Evolutionary conservation across 169 alveolate genomes (phyloP).

Genomic region (Perkinsus marinus): DNA sequence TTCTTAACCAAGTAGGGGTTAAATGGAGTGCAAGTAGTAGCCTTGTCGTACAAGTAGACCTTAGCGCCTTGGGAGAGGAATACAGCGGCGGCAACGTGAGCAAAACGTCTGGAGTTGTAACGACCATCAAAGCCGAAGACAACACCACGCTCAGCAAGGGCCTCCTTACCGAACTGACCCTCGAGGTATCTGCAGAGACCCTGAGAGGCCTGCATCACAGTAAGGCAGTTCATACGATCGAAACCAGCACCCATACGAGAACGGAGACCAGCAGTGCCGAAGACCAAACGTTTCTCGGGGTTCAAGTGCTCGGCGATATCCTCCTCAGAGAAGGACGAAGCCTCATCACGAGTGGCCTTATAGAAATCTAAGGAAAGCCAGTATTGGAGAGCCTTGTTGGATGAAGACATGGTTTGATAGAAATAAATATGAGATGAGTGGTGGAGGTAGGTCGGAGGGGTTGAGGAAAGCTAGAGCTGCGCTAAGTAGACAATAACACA

Average conservation of each 20-base stretch:
- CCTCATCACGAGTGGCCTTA: too few species aligned
- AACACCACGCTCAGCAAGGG: conserved; percentile 42
- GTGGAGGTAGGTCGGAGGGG: too few species aligned
- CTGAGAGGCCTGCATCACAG: conserved; percentile 57
- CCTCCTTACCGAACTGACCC: conserved; percentile 38
- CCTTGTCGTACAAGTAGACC: conserved; percentile 34
- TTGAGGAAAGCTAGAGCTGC: too few species aligned
- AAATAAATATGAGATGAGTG: too few species aligned
- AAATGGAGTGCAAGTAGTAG: conserved; percentile 48
- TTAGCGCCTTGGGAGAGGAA: conserved; percentile 42
- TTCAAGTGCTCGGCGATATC: background rate
- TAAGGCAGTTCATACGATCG: conserved; percentile 54
- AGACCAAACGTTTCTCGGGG: background rate
- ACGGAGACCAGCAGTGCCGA: conserved; percentile 49
- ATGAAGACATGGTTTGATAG: too few species aligned
- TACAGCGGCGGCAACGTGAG: conserved; percentile 59
- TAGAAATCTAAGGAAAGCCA: too few species aligned
- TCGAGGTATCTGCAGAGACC: conserved; percentile 51
- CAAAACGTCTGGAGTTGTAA: conserved; percentile 47
- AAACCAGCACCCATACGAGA: conserved; percentile 58
- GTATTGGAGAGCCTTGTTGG: too few species aligned
- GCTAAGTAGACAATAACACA: too few species aligned
- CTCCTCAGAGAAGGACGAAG: too few species aligned
- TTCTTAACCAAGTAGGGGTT: conserved; percentile 44
- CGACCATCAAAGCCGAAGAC: conserved; percentile 62